Evolutionary conservation across 768 basidiomycete species (phyloP).

Genomic region (Suillus weaverae): DNA sequence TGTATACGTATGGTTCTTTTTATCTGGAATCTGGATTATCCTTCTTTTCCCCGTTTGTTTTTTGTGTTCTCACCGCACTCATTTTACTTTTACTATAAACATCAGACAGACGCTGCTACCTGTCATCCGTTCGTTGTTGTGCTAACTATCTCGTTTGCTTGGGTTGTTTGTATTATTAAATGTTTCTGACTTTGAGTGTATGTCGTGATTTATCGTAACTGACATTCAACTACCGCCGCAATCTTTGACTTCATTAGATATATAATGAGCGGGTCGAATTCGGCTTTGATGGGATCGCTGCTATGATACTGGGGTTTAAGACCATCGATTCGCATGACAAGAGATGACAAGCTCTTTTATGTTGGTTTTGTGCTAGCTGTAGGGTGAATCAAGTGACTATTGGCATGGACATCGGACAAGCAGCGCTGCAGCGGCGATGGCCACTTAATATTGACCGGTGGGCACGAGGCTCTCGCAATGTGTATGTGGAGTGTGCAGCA

Average conservation of each 20-base stretch:
- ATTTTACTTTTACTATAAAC: neutral
- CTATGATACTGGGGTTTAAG: neutral
- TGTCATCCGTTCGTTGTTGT: slow-evolving; percentile 14
- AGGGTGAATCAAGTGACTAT: neutral
- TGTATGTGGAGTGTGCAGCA: neutral
- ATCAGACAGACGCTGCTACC: neutral
- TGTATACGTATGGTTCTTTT: neutral
- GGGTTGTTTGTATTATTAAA: slow-evolving; percentile 25
- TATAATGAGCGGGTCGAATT: neutral
- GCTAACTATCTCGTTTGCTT: slow-evolving; percentile 6
- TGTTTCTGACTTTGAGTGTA: slow-evolving; percentile 16
- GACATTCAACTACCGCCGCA: neutral
- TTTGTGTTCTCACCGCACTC: neutral
- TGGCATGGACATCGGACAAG: neutral
- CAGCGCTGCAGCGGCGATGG: neutral
- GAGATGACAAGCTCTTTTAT: neutral
- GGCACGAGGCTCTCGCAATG: neutral
- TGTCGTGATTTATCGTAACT: slow-evolving; percentile 4
- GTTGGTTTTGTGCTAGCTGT: neutral
- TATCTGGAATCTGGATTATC: slow-evolving; percentile 9
- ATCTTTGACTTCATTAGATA: neutral
- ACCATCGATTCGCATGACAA: neutral
- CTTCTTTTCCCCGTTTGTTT: slow-evolving; percentile 1
- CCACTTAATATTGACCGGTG: neutral
- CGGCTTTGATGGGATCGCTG: neutral